phyloP scores from a whole-genome alignment of 1,139 yeast species.

The Zygosaccharomyces sapae region DNA sequence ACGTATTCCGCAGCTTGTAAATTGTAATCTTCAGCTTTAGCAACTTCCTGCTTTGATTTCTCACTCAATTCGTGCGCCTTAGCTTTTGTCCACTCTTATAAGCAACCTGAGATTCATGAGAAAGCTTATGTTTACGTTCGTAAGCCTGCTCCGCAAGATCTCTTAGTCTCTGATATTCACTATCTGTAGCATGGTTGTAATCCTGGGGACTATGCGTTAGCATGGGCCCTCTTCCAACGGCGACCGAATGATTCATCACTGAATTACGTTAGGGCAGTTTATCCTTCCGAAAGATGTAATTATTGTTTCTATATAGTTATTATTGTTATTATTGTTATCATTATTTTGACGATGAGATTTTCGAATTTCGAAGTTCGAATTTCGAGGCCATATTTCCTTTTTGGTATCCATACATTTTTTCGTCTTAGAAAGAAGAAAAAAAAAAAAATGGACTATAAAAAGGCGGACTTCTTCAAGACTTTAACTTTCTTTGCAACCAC shows the following conservation, averaged over 20 bases:
- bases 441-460: conserved; percentile 9
- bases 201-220: conserved; percentile 36
- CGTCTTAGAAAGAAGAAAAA: background rate
- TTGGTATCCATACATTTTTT: background rate
- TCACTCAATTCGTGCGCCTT: conserved; percentile 71
- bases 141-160: conserved; percentile 65
- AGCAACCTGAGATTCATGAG: conserved; percentile 71
- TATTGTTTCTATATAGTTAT: background rate
- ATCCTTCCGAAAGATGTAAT: background rate
- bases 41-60: conserved; percentile 55
- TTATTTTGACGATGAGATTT: background rate
- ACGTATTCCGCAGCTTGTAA: conserved; percentile 87
- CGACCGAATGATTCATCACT: conserved; percentile 11
- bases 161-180: conserved; percentile 60
- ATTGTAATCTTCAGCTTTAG: conserved; percentile 65
- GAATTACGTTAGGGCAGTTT: background rate
- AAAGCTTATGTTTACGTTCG: conserved; percentile 51
- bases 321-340: background rate
- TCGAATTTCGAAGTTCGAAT: background rate
- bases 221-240: conserved; percentile 10
- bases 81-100: conserved; percentile 65
- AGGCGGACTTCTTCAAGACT: background rate
- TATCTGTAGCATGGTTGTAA: conserved; percentile 70
- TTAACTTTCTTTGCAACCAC: background rate
- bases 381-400: background rate